phyloP scores from a whole-genome alignment of 2,329 filamentous ascomycete genomes.

The Claviceps sp. region DNA sequence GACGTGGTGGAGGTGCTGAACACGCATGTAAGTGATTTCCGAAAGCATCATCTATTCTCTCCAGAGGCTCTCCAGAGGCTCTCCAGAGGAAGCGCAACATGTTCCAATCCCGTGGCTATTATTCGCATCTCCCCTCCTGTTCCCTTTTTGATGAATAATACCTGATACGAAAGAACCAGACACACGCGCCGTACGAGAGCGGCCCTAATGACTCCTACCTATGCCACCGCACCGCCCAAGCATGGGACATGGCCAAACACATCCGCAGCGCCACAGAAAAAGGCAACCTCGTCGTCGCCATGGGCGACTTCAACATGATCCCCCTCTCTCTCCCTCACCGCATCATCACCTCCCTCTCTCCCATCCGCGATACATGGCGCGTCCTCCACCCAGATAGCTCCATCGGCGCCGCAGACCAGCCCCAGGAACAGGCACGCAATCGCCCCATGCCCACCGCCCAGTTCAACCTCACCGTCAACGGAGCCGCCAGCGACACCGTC shows the following conservation, averaged over 20 bases:
- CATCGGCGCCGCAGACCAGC: constrained; percentile 57
- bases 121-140: neutral
- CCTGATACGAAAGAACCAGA: constrained; percentile 20
- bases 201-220: constrained; percentile 74
- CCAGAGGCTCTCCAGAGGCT: too few species aligned
- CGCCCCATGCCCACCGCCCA: constrained; percentile 60
- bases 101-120: too few species aligned
- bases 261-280: constrained; percentile 68
- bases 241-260: constrained; percentile 88
- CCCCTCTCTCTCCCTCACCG: constrained; percentile 73
- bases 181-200: constrained; percentile 74
- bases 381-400: constrained; percentile 73
- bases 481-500: constrained; percentile 72
- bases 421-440: constrained; percentile 51
- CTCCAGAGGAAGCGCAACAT: too few species aligned
- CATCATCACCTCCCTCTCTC: constrained; percentile 65
- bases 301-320: constrained; percentile 97
- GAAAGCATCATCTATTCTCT: too few species aligned
- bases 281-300: constrained; percentile 69
- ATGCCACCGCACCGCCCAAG: constrained; percentile 81
- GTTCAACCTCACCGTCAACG: constrained; percentile 68
- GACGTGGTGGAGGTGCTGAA: constrained; percentile 82
- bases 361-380: constrained; percentile 74
- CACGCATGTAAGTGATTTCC: constrained; percentile 52
- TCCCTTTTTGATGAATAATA: neutral